Conservation (phyloP, 352 stramenopile species). For the Globisporangium spiculum region DNA sequence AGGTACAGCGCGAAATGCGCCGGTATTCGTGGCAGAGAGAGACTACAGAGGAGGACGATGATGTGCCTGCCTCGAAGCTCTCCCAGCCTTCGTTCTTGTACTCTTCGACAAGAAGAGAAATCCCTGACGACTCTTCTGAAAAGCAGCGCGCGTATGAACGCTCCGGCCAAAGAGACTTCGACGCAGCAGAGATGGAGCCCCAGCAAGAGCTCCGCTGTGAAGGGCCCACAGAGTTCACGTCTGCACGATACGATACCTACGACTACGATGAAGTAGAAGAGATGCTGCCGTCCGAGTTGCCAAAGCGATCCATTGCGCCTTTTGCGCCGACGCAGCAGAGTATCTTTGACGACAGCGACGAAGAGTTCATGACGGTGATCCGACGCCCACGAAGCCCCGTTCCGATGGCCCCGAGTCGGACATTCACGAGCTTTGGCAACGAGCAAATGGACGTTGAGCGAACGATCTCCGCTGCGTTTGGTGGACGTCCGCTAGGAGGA, state of each 20-base stretch:
- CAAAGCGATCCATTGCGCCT: slow-evolving; percentile 10
- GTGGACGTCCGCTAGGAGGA: slow-evolving; percentile 10
- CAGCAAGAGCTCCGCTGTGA: slow-evolving; percentile 1
- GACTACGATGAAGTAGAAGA: background rate
- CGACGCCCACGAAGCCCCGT: slow-evolving; percentile 10
- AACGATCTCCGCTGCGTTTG: slow-evolving; percentile 20
- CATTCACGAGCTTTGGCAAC: slow-evolving; percentile 5
- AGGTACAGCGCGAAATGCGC: slow-evolving; percentile 10
- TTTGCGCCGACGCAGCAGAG: slow-evolving; percentile 8
- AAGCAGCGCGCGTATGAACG: background rate
- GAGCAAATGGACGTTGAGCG: slow-evolving; percentile 20
- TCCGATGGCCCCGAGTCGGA: background rate
- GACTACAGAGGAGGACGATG: background rate
- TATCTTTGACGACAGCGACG: slow-evolving; percentile 21
- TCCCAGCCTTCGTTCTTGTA: background rate
- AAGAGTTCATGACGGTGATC: slow-evolving; percentile 18
- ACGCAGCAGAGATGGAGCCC: background rate
- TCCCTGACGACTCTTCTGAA: background rate
- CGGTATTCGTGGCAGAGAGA: slow-evolving; percentile 13
- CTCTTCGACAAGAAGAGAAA: background rate
- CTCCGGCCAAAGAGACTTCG: background rate
- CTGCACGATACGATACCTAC: background rate
- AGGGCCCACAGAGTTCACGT: background rate
- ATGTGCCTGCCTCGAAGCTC: background rate
- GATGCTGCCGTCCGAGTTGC: background rate